A percentile compares a stretch with the other conserved stretches of the same genome.
phyloP scores from a whole-genome alignment of 306 rosid genomes.

The Cicer bijugum region DNA sequence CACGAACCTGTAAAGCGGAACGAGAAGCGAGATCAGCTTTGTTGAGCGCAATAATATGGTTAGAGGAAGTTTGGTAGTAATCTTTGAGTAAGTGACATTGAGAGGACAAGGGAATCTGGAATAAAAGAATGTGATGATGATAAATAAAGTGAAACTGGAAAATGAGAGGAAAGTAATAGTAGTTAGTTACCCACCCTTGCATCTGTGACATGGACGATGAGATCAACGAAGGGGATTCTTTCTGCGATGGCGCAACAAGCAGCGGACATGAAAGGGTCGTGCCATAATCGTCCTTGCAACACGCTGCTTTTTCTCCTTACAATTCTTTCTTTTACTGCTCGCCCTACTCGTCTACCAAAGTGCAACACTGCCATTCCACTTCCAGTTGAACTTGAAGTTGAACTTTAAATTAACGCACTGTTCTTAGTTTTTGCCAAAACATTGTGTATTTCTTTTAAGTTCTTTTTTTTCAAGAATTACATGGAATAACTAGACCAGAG shows the following conservation, averaged over 20 bases:
- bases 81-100: slow-evolving; percentile 51
- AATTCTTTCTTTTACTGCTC: slow-evolving; percentile 37
- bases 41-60: slow-evolving; percentile 65
- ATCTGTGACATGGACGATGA: slow-evolving; percentile 73
- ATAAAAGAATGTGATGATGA: not conserved
- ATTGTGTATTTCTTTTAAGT: no score
- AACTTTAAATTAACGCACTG: no score
- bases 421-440: no score
- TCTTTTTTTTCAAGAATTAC: no score
- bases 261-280: slow-evolving; percentile 69
- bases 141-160: not conserved
- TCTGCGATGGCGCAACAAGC: slow-evolving; percentile 71
- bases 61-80: slow-evolving; percentile 36
- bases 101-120: slow-evolving; percentile 80
- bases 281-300: slow-evolving; percentile 52
- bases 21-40: slow-evolving; percentile 80
- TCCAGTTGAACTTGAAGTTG: no score
- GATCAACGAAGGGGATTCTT: slow-evolving; percentile 71
- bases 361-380: slow-evolving; percentile 46
- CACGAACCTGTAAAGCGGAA: slow-evolving; percentile 55
- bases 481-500: no score
- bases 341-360: slow-evolving; percentile 54
- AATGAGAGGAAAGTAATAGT: not conserved
- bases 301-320: slow-evolving; percentile 29
- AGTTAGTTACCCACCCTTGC: slow-evolving; percentile 60